Conservation (phyloP, 1,284 basidiomycete genomes). For the Melampsora abietis-canadensis region DNA sequence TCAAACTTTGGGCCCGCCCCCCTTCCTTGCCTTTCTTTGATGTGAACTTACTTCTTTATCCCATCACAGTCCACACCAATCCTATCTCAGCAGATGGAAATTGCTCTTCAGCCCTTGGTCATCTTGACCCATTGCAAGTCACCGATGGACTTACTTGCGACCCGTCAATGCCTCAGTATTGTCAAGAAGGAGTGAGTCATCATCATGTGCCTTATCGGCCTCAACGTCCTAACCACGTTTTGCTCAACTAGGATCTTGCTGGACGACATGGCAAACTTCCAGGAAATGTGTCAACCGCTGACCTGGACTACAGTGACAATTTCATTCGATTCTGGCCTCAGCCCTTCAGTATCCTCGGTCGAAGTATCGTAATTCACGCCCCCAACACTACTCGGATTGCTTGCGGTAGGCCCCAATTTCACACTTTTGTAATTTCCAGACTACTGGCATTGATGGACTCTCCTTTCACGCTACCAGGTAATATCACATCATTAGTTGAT, state of each 20-base stretch:
- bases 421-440: neutral
- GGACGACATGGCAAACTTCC: conserved; percentile 50
- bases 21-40: neutral
- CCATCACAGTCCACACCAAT: conserved; percentile 47
- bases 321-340: conserved; percentile 49
- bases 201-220: neutral
- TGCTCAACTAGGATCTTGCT: conserved; percentile 45
- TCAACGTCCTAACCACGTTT: neutral
- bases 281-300: conserved; percentile 42
- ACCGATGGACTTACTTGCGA: conserved; percentile 48
- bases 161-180: conserved; percentile 48
- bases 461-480: conserved; percentile 21
- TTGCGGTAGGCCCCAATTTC: conserved; percentile 44
- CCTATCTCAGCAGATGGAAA: conserved; percentile 45
- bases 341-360: conserved; percentile 49
- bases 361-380: conserved; percentile 49
- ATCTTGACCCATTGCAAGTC: conserved; percentile 47
- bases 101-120: conserved; percentile 48
- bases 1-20: neutral
- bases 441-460: neutral
- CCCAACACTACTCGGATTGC: conserved; percentile 47
- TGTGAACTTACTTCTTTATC: neutral
- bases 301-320: conserved; percentile 44
- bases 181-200: conserved; percentile 47
- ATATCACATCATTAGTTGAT: conserved; percentile 49